Base-by-base conservation (phyloP, 2,329 filamentous ascomycete genomes). In the Aureobasidium sp. region DNA sequence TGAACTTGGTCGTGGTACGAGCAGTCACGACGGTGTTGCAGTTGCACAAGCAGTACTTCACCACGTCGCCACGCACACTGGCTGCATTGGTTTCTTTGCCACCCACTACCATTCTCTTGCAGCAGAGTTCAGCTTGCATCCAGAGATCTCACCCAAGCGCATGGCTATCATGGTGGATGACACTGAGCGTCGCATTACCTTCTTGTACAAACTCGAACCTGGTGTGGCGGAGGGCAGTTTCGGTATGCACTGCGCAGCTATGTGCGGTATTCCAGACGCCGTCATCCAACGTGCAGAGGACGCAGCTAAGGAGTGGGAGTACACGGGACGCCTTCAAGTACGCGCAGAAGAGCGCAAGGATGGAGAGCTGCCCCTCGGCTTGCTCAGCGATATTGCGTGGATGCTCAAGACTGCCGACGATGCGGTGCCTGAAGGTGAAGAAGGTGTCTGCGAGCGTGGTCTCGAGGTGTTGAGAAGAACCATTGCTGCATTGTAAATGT, bases 1-100 rank as follows among this genome's bases (percentile, higher is more conserved):
- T 73, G 94, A 99, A 73, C 86, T 99, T 0, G 94, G 94, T 52
- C 90, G 94, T 65, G 94, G 94, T 58, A 99, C 94, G 0, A 92
- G 88, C 63, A 96, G 90, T 36, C 97, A 97, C 72, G 94, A 99
- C 68, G 94, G 94, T 66, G 91, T 99, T 1, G 93, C 94, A 0
- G 94, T 99, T 3, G 94, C 94, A 0, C 93, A 99, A 74, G 91
- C 94, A 1, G 94, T 99, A 0, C 83, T 99, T n/a, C 94, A 99
- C 72, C 93, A 99, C 68, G 85, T 97, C 16, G 92, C 93, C 8
- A 90, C 90, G 3, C 91, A 97, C 68, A 89, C 97, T 58, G 94
- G 94, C 57, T 96, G 93, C 58, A 78, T 96, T 3, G 94, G 94
- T 39, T 97, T 96, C 83, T 99, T 99, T 69, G 94, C 94, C 0